These are phyloP conservation scores for Salix koriyanagi DNA, from an alignment of 345 rosid species.

Conservation along the genomic window DNA sequence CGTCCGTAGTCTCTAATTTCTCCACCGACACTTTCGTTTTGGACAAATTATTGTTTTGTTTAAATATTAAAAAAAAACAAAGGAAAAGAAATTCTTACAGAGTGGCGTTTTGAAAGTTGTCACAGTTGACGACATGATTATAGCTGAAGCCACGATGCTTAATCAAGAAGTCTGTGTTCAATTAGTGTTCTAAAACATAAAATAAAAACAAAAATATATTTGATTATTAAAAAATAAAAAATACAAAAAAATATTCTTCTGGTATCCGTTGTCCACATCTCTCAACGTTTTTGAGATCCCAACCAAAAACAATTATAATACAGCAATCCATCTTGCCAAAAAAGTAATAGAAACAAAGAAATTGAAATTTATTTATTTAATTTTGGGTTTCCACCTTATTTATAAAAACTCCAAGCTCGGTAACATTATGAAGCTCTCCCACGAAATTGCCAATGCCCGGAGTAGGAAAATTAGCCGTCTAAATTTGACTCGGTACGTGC, in stretches of 20 bases:
- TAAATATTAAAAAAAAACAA: neutral
- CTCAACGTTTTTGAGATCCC: no score
- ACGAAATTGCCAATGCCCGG: no score
- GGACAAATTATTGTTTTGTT: neutral
- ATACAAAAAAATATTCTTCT: no score
- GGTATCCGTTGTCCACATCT: no score
- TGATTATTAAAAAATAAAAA: no score
- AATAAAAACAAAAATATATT: no score
- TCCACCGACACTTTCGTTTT: conserved; percentile 19
- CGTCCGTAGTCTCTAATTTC: neutral
- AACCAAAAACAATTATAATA: no score
- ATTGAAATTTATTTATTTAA: neutral
- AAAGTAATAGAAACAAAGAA: neutral
- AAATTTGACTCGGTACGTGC: no score
- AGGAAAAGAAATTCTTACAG: neutral
- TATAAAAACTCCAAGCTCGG: neutral
- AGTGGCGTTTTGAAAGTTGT: conserved; percentile 2
- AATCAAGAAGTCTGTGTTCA: no score
- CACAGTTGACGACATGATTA: neutral
- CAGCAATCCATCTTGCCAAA: neutral
- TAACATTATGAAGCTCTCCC: neutral
- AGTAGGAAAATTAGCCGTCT: no score
- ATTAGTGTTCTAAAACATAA: no score
- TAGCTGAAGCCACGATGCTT: conserved; percentile 1
- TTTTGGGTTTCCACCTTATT: neutral